A percentile compares a stretch with the other conserved stretches of the same genome.
Evolutionary conservation across 176 grass and related monocot species (phyloP).

Genomic region (Musa acuminata): DNA sequence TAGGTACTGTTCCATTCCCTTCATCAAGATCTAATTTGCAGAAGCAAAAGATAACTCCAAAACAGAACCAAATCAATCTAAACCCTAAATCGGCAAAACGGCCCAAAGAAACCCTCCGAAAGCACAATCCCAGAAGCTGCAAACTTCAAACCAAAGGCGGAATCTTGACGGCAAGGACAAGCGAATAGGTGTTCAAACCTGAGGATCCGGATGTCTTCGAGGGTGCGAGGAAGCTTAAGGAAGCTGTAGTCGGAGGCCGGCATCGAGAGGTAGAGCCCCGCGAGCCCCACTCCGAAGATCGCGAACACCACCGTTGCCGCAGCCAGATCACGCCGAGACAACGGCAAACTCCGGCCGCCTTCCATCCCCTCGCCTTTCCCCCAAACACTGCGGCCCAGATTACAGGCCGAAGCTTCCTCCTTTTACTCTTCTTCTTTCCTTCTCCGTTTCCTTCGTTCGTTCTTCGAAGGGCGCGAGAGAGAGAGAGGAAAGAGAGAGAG

Average conservation of each 20-base stretch:
- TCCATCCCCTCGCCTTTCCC: constrained; percentile 28
- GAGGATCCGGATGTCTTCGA: constrained; percentile 69
- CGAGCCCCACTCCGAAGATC: constrained; percentile 58
- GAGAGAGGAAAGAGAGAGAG: no score
- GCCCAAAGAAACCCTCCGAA: no score
- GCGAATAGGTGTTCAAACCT: constrained; percentile 28
- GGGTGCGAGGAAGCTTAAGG: constrained; percentile 23
- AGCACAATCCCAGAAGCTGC: no score
- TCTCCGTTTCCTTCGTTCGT: not conserved
- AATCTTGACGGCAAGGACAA: not conserved
- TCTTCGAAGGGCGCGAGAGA: no score
- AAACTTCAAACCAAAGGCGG: not conserved
- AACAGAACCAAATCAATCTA: not conserved
- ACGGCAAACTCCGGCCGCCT: constrained; percentile 45
- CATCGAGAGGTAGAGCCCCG: constrained; percentile 90
- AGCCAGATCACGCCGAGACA: constrained; percentile 48
- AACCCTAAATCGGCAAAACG: not conserved
- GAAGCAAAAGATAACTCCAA: not conserved
- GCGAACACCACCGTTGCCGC: constrained; percentile 45
- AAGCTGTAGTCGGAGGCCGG: constrained; percentile 33
- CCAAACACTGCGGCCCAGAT: no score
- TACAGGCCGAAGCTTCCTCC: not conserved
- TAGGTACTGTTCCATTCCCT: not conserved
- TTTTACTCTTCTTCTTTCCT: not conserved
- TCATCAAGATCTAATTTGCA: not conserved